Conservation (phyloP, 768 basidiomycete genomes). For the Boletus speciosus region DNA sequence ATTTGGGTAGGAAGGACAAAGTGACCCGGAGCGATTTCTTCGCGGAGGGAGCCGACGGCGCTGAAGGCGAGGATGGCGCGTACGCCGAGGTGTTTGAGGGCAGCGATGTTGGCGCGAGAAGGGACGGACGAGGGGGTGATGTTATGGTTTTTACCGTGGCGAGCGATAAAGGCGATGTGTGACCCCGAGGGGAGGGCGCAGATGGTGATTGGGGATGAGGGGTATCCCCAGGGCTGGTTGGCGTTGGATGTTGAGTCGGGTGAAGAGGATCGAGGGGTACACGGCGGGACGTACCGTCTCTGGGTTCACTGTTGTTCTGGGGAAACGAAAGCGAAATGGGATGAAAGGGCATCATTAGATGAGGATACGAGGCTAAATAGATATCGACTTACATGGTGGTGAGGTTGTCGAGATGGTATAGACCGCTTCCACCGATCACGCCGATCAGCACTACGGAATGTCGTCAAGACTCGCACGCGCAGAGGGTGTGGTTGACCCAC, state of each 20-base stretch:
- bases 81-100: conserved; percentile 88
- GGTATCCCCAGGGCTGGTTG: conserved; percentile 85
- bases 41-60: conserved; percentile 91
- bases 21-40: conserved; percentile 88
- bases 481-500: background rate
- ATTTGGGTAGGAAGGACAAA: conserved; percentile 88
- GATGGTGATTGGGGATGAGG: conserved; percentile 91
- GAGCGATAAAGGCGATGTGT: conserved; percentile 83
- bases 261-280: background rate
- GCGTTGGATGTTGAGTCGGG: background rate
- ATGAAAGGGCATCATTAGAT: background rate
- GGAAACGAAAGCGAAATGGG: background rate
- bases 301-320: conserved; percentile 71
- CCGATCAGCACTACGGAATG: conserved; percentile 64
- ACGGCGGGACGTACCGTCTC: conserved; percentile 58
- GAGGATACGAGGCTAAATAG: background rate
- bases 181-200: conserved; percentile 78
- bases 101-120: conserved; percentile 89
- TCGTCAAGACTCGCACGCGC: background rate
- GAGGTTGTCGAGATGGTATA: conserved; percentile 92
- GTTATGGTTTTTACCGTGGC: conserved; percentile 82
- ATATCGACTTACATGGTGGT: conserved; percentile 69
- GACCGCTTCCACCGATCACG: conserved; percentile 87
- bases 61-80: conserved; percentile 90
- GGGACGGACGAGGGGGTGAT: conserved; percentile 81